Percentiles rank a stretch among this genome's conserved stretches.
Conservation (phyloP, 2,329 filamentous ascomycete species). For the Stachybotrys chartarum region DNA sequence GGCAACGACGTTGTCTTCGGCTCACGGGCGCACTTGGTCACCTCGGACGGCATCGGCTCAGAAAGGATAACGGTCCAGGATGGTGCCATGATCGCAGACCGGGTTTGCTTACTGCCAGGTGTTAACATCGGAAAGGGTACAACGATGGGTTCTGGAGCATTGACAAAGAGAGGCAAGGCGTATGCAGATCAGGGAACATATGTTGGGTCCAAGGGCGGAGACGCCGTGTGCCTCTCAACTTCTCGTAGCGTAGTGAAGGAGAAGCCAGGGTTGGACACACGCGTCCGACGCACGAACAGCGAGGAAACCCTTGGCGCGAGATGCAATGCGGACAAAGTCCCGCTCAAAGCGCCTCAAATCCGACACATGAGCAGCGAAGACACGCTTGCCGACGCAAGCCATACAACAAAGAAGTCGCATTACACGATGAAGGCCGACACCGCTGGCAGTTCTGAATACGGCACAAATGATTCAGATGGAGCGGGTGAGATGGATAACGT, state of each 20-base stretch:
- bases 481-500: constrained; percentile 7
- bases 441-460: constrained; percentile 10
- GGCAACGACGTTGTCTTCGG: constrained; percentile 55
- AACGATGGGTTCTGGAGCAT: constrained; percentile 46
- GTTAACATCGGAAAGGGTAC: constrained; percentile 39
- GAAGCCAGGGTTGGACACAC: constrained; percentile 4
- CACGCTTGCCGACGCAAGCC: constrained; percentile 11
- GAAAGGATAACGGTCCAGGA: constrained; percentile 38
- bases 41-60: constrained; percentile 42
- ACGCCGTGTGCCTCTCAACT: constrained; percentile 35
- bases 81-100: constrained; percentile 49
- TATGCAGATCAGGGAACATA: constrained; percentile 40
- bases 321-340: constrained; percentile 4
- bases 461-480: constrained; percentile 6
- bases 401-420: constrained; percentile 2
- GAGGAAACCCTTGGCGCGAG: constrained; percentile 11
- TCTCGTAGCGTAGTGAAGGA: constrained; percentile 3
- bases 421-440: constrained; percentile 2
- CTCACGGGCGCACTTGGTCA: constrained; percentile 45
- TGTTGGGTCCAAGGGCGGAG: constrained; percentile 44
- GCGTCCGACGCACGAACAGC: constrained; percentile 10
- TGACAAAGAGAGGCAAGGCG: constrained; percentile 35
- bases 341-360: constrained; percentile 2
- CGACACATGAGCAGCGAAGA: constrained; percentile 17
- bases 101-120: constrained; percentile 44